Percentiles rank a stretch among this genome's conserved stretches.
These are phyloP conservation scores for Collariella sp. DNA, from an alignment of 495 filamentous ascomycete species.

Conservation along the genomic window DNA sequence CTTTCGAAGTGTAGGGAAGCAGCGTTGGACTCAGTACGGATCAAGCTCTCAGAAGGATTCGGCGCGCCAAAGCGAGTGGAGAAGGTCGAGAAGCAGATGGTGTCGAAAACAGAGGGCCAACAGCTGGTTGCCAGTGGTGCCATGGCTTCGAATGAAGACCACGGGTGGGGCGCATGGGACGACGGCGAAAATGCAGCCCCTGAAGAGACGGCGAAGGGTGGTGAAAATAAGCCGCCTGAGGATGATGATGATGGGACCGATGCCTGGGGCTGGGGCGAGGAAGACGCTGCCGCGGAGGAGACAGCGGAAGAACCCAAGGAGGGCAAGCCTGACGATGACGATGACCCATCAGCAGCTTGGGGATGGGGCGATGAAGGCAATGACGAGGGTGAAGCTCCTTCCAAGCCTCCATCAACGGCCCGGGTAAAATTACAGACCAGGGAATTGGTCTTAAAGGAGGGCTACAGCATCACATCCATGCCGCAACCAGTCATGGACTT, in stretches of 20 bases:
- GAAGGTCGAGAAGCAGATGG: constrained; percentile 71
- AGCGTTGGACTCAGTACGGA: constrained; percentile 64
- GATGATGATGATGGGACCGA: constrained; percentile 44
- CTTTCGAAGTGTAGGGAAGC: constrained; percentile 72
- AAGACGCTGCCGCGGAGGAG: constrained; percentile 32
- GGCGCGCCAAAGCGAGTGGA: constrained; percentile 60
- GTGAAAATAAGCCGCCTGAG: background rate
- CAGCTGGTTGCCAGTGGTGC: constrained; percentile 48
- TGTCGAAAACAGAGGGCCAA: constrained; percentile 57
- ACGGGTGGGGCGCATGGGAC: constrained; percentile 72
- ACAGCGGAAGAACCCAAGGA: constrained; percentile 13
- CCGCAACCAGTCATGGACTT: constrained; percentile 67
- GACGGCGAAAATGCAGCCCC: constrained; percentile 40
- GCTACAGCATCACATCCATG: constrained; percentile 77
- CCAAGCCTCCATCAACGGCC: constrained; percentile 14
- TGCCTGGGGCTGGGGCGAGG: constrained; percentile 55
- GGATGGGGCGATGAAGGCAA: constrained; percentile 57
- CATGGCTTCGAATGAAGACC: constrained; percentile 35
- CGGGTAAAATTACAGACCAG: constrained; percentile 23
- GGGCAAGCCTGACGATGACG: constrained; percentile 34
- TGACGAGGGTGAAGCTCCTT: constrained; percentile 7
- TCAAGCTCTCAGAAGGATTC: constrained; percentile 54
- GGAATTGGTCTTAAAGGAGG: constrained; percentile 70
- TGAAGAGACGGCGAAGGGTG: constrained; percentile 11
- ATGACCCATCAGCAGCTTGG: constrained; percentile 56